Evolutionary conservation across 495 filamentous ascomycete genomes (phyloP).

Genomic region (Hypoxylon rickii): DNA sequence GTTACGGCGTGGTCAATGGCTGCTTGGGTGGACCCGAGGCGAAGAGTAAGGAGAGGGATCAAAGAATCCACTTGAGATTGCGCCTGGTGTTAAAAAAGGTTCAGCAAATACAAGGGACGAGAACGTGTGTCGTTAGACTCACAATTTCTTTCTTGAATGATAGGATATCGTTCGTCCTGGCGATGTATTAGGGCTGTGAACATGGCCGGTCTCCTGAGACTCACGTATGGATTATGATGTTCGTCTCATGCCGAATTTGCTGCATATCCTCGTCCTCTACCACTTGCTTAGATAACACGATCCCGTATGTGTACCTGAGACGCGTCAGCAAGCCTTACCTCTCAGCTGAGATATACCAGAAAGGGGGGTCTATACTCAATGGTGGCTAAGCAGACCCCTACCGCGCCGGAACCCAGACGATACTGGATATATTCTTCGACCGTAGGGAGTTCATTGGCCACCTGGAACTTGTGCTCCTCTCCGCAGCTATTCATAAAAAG

Average conservation of each 20-base stretch:
- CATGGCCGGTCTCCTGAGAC: not conserved
- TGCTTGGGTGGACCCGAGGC: constrained; percentile 17
- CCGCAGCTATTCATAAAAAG: constrained; percentile 7
- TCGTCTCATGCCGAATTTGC: constrained; percentile 4
- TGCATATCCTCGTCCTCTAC: constrained; percentile 15
- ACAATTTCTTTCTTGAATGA: constrained; percentile 24
- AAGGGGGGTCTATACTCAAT: constrained; percentile 6
- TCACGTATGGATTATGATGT: constrained; percentile 2
- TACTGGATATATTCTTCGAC: constrained; percentile 9
- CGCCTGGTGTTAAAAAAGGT: constrained; percentile 16
- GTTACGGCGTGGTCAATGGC: constrained; percentile 20
- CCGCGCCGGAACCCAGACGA: constrained; percentile 5
- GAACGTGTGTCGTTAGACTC: not conserved
- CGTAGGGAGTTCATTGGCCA: constrained; percentile 3
- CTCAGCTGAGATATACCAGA: too few species aligned
- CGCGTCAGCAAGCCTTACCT: not conserved
- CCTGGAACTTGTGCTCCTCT: constrained; percentile 8
- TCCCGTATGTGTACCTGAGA: constrained; percentile 13
- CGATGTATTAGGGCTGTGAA: not conserved
- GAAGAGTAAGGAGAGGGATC: constrained; percentile 18
- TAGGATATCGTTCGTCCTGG: constrained; percentile 17
- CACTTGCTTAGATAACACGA: constrained; percentile 3
- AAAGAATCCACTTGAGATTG: constrained; percentile 14
- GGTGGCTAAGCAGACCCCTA: constrained; percentile 4
- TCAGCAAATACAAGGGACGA: not conserved